Conservation (phyloP, 352 stramenopile genomes). For the Pseudoperonospora humuli region DNA sequence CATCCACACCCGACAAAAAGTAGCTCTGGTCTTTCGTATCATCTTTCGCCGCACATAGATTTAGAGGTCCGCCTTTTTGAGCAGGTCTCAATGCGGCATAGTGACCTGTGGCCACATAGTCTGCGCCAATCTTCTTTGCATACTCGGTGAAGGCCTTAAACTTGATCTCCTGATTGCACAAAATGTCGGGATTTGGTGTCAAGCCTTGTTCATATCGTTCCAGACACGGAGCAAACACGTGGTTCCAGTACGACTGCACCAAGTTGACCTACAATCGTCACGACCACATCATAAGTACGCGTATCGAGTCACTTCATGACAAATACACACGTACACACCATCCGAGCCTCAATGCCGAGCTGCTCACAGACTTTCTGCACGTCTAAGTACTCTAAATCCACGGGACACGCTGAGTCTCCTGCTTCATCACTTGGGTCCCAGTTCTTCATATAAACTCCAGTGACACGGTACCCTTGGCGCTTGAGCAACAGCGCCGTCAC, state of each 20-base stretch:
- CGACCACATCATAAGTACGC: background rate
- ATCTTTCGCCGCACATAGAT: constrained; percentile 84
- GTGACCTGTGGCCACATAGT: constrained; percentile 95
- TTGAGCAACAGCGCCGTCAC: constrained; percentile 91
- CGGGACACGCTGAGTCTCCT: constrained; percentile 68
- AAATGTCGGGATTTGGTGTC: constrained; percentile 91
- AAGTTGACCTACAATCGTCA: constrained; percentile 64
- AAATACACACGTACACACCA: constrained; percentile 21
- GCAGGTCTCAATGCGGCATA: constrained; percentile 67
- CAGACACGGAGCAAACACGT: constrained; percentile 96
- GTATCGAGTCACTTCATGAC: background rate
- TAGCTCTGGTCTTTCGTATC: constrained; percentile 95
- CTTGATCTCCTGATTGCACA: constrained; percentile 98
- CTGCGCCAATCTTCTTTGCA: constrained; percentile 69
- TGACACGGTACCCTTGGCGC: constrained; percentile 85
- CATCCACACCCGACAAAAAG: constrained; percentile 89
- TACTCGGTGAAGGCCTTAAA: constrained; percentile 96
- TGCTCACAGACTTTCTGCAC: constrained; percentile 88
- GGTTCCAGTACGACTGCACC: constrained; percentile 95
- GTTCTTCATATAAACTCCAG: constrained; percentile 99
- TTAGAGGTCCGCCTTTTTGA: constrained; percentile 21
- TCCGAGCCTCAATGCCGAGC: constrained; percentile 86
- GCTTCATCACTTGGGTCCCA: constrained; percentile 95
- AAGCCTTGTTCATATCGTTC: constrained; percentile 78
- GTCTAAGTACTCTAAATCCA: constrained; percentile 90